Evolutionary conservation across 352 stramenopile species (phyloP).

Genomic region (Phytophthora citrophthora): DNA sequence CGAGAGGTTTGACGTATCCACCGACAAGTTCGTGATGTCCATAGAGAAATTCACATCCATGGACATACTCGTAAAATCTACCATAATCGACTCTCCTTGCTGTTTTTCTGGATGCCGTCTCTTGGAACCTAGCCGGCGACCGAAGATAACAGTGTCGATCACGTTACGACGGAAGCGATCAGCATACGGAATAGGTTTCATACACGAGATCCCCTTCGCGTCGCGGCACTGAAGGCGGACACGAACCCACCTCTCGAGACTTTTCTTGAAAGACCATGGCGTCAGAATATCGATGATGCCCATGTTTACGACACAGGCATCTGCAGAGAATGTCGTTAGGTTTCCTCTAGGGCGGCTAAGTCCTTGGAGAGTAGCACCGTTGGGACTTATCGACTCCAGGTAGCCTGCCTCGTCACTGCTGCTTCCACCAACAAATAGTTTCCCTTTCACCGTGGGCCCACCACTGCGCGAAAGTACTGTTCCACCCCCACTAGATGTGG

Average conservation of each 20-base stretch:
- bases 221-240: slow-evolving; percentile 84
- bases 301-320: slow-evolving; percentile 92
- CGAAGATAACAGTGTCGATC: slow-evolving; percentile 85
- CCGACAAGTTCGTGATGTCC: slow-evolving; percentile 41
- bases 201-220: slow-evolving; percentile 80
- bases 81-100: slow-evolving; percentile 78
- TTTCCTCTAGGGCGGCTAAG: slow-evolving; percentile 33
- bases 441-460: slow-evolving; percentile 39
- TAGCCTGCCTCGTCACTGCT: slow-evolving; percentile 58
- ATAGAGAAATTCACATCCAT: slow-evolving; percentile 51
- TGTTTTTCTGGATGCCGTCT: slow-evolving; percentile 41
- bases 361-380: slow-evolving; percentile 39
- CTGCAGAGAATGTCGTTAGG: slow-evolving; percentile 52
- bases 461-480: slow-evolving; percentile 40
- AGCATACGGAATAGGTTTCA: slow-evolving; percentile 83
- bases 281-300: slow-evolving; percentile 98
- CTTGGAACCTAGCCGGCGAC: slow-evolving; percentile 49
- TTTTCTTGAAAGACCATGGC: slow-evolving; percentile 94
- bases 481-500: slow-evolving; percentile 38
- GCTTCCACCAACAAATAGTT: slow-evolving; percentile 35
- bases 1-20: slow-evolving; percentile 57
- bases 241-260: slow-evolving; percentile 88
- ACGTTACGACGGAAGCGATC: slow-evolving; percentile 87
- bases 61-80: slow-evolving; percentile 79
- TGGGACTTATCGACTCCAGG: slow-evolving; percentile 61